Evolutionary conservation across 768 basidiomycete species (phyloP), one percentile per base, ranked within the genome.

Genomic region (Calocera viscosa): DNA sequence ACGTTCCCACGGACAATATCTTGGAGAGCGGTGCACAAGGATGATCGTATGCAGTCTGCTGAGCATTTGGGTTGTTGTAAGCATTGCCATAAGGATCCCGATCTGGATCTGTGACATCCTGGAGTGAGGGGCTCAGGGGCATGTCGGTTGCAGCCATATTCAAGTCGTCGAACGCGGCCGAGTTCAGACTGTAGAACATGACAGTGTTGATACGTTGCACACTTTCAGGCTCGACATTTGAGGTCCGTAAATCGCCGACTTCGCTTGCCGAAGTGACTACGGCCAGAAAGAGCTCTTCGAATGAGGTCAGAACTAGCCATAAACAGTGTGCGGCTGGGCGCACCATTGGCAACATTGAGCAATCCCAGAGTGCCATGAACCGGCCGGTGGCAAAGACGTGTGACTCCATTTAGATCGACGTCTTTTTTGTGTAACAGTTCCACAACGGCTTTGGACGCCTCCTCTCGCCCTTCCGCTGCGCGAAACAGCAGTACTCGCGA

Each of bases 201-300:
- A 96, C 92, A 73, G 90, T 86, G 68, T 94, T 86, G 66, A 99
- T 94, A 68, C 86, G 87, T 11, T 86, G 86, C 17, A 94, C 86
- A 26, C 84, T 83, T 76, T 90, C 86, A 14, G 86, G 79, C 71
- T 63, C 75, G 68, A 77, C 70, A 68, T 82, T 79, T 49, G 85
- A 82, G 69, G 86, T 82, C 68, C 86, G 80, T 49, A 86, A 84
- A 73, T 86, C 85, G 49, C 88, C 91, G 41, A 92, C 77, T 72
- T 89, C 87, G 19, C 84, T 86, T 2, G 90, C 84, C 47, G 86
- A 83, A 5, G 87, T 86, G 65, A 95, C 81, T 43, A 94, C 80
- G 19, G 90, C 88, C 30, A 96, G 82, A 77, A 96, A 97, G 65
- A 91, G 82, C 71, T 94, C 92, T 91, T n/a, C n/a, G n/a, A n/a